A percentile compares a stretch with the other conserved stretches of the same genome.
Evolutionary conservation across 2,329 filamentous ascomycete species (phyloP).

Genomic region (Sclerotinia nivalis): DNA sequence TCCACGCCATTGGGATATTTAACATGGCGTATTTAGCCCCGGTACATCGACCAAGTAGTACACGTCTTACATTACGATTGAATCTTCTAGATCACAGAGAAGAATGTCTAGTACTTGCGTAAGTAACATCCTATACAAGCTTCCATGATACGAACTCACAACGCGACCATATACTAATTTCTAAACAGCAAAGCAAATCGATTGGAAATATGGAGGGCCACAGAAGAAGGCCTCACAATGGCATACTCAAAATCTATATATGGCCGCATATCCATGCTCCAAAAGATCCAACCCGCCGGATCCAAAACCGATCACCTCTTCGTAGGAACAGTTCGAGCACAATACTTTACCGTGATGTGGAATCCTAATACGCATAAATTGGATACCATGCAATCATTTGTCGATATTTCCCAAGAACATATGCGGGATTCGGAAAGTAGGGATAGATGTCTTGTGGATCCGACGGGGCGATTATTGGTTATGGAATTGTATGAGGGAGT

Average conservation of each 20-base stretch:
- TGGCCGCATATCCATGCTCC: slow-evolving; percentile 82
- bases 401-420: slow-evolving; percentile 57
- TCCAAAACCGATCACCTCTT: slow-evolving; percentile 82
- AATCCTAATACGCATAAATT: slow-evolving; percentile 57
- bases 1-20: slow-evolving; percentile 2
- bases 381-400: slow-evolving; percentile 52
- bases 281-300: slow-evolving; percentile 74
- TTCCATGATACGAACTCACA: not conserved
- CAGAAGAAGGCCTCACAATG: slow-evolving; percentile 64
- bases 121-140: slow-evolving; percentile 44
- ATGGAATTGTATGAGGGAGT: slow-evolving; percentile 70
- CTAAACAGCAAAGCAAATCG: slow-evolving; percentile 73
- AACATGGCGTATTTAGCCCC: slow-evolving; percentile 91
- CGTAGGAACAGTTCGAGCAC: slow-evolving; percentile 83
- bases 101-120: slow-evolving; percentile 87
- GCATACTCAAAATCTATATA: slow-evolving; percentile 73
- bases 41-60: slow-evolving; percentile 88
- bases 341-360: slow-evolving; percentile 91
- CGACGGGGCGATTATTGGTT: slow-evolving; percentile 67
- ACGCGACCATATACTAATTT: slow-evolving; percentile 29
- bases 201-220: slow-evolving; percentile 76
- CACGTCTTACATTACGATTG: slow-evolving; percentile 82
- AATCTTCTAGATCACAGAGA: slow-evolving; percentile 72
- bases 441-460: slow-evolving; percentile 82
- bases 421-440: slow-evolving; percentile 79